These are phyloP conservation scores for Toxicodendron radicans DNA, from an alignment of 345 rosid genomes.

Conservation along the genomic window DNA sequence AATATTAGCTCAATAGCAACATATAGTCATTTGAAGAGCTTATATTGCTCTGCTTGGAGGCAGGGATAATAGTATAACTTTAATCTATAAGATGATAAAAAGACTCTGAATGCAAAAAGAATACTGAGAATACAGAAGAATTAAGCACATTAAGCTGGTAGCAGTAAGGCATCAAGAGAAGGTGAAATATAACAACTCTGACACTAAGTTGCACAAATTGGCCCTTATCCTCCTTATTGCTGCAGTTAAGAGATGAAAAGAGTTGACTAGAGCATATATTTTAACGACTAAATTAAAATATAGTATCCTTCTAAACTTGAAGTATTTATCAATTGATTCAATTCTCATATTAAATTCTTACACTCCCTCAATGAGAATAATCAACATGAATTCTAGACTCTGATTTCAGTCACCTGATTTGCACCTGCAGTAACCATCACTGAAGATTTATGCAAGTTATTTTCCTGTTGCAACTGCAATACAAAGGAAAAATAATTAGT, in stretches of 20 bases:
- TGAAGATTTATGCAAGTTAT: constrained; percentile 65
- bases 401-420: constrained; percentile 63
- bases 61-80: neutral
- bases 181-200: neutral
- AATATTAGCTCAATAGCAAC: neutral
- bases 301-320: neutral
- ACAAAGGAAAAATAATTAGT: constrained; percentile 11
- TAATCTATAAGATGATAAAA: neutral
- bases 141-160: neutral
- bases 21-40: constrained; percentile 1
- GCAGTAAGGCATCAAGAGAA: neutral
- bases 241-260: neutral
- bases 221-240: neutral
- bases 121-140: constrained; percentile 1
- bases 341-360: neutral
- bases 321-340: neutral
- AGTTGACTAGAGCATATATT: neutral
- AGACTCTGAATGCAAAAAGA: constrained; percentile 4
- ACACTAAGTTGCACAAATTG: neutral
- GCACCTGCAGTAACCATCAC: constrained; percentile 99
- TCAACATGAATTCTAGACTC: constrained; percentile 1
- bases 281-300: neutral
- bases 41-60: neutral
- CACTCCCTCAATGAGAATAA: constrained; percentile 3
- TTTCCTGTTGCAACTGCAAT: constrained; percentile 66